Evolutionary conservation across 305 asterid species (phyloP), one percentile per base, ranked within the genome.

Genomic region (Fraxinus latifolia): DNA sequence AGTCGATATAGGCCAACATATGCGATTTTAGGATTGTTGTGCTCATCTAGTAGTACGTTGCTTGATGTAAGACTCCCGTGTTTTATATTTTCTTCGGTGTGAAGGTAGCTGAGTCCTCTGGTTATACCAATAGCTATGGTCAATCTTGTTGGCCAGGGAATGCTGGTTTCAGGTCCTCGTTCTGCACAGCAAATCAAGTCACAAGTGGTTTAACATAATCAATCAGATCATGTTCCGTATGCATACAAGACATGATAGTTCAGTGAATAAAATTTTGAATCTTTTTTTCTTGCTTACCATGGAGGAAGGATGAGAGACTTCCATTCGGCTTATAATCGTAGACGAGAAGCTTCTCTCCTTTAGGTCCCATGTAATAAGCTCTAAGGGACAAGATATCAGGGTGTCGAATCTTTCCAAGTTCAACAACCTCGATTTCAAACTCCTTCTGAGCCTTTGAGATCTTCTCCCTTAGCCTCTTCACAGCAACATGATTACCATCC

Each of bases 81-180:
- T 0, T 89, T 80, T 29, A 88, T 86, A 84, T 86, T 93, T 31
- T 89, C 88, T 23, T 92, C 90, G 0, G 85, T 76, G 88, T 95
- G 98, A 14, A 95, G 91, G 79, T 85, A 89, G 84, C 87, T 80
- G 7, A 95, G 88, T 7, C 98, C 99, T 77, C 91, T 83, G 9
- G 98, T 86, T 77, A 91, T 83, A 17, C 99, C 98, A 0, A 85
- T 85, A 0, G 95, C 92, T 74, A 95, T 89, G 67, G 73, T 77
- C 92, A 92, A 90, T 83, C 99, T 91, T 77, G 94, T 86, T 9
- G 92, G 81, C 99, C 99, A 95, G 6, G 90, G 86, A 9, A 95
- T 89, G 58, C 74, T 84, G 2, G 94, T 92, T 72, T 95, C 99
- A 0, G 99, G 98, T 3, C 98, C 99, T 82, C 97, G 79, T 81